These are phyloP conservation scores for Penicillium cosmopolitanum DNA, from an alignment of 495 filamentous ascomycete species.

Conservation along the genomic window DNA sequence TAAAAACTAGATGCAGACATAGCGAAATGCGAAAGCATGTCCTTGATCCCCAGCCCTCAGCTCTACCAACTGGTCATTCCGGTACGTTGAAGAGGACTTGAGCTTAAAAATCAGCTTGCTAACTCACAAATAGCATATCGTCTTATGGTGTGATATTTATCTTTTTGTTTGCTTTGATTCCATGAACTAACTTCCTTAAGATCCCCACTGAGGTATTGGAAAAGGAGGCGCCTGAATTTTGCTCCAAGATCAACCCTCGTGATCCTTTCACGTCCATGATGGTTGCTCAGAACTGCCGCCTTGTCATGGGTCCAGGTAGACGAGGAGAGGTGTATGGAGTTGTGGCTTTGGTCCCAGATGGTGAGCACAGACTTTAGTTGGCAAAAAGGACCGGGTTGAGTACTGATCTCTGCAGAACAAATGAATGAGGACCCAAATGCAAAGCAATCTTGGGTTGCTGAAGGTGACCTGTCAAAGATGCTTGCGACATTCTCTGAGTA, in stretches of 20 bases:
- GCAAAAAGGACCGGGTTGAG: not conserved
- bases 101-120: not conserved
- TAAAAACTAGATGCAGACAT: slow-evolving; percentile 10
- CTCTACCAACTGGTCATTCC: slow-evolving; percentile 27
- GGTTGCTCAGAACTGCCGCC: slow-evolving; percentile 26
- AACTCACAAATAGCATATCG: slow-evolving; percentile 23
- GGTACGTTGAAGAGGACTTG: slow-evolving; percentile 19
- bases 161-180: not conserved
- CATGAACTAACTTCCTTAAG: not conserved
- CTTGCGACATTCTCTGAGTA: slow-evolving; percentile 42
- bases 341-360: slow-evolving; percentile 27
- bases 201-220: slow-evolving; percentile 24
- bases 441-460: slow-evolving; percentile 25
- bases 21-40: slow-evolving; percentile 24
- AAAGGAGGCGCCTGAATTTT: slow-evolving; percentile 26
- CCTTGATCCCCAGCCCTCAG: slow-evolving; percentile 3
- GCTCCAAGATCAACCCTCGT: slow-evolving; percentile 29
- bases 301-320: slow-evolving; percentile 30
- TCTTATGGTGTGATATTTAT: slow-evolving; percentile 20
- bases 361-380: not conserved
- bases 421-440: slow-evolving; percentile 30
- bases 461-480: slow-evolving; percentile 39
- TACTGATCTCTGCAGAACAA: slow-evolving; percentile 16
- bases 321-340: slow-evolving; percentile 28
- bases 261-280: slow-evolving; percentile 29